phyloP scores from a whole-genome alignment of 306 rosid genomes.

The Acacia melanoxylon region DNA sequence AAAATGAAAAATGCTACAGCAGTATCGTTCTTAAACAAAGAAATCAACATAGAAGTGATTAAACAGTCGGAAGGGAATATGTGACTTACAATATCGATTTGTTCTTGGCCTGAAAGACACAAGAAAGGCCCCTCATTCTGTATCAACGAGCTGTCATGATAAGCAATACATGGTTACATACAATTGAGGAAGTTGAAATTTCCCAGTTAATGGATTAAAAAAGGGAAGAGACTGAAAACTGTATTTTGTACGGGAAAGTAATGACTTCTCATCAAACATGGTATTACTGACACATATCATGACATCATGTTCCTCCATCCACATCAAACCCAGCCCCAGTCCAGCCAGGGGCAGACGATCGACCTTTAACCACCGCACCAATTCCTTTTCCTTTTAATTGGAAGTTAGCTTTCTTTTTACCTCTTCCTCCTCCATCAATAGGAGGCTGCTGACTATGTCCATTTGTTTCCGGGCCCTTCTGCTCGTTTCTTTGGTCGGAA shows the following conservation, averaged over 20 bases:
- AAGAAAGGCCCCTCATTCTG: not conserved
- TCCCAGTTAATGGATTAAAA: not conserved
- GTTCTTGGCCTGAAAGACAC: not conserved
- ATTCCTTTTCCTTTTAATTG: not conserved
- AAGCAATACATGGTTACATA: not conserved
- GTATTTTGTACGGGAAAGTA: not conserved
- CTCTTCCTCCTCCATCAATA: not conserved
- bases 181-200: not conserved
- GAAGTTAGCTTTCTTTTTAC: not conserved
- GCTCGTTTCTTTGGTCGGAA: not conserved
- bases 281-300: not conserved
- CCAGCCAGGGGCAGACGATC: not conserved
- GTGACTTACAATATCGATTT: not conserved
- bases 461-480: not conserved
- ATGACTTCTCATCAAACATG: not conserved
- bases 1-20: not conserved
- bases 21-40: not conserved
- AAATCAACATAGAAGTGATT: not conserved
- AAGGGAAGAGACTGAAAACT: not conserved
- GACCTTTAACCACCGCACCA: not conserved
- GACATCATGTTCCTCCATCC: not conserved
- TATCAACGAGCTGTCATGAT: not conserved
- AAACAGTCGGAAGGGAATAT: not conserved
- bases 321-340: not conserved
- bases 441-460: not conserved